phyloP scores from a whole-genome alignment of 495 filamentous ascomycete species.

The Penicillium soppii region DNA sequence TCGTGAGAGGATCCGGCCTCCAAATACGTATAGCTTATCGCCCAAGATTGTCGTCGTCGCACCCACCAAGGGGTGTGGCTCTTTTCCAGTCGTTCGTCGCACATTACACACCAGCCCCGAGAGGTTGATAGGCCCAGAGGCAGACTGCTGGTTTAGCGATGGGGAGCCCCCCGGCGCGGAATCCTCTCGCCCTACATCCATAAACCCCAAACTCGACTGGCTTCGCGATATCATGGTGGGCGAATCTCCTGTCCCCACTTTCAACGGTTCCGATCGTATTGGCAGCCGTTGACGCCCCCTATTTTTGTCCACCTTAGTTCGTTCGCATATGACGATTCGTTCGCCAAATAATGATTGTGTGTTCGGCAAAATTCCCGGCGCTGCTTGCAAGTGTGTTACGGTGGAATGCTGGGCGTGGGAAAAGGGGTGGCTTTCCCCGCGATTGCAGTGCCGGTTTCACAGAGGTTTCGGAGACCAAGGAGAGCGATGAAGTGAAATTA shows the following conservation, averaged over 20 bases:
- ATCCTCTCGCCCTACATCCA: constrained; percentile 38
- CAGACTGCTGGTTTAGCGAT: constrained; percentile 30
- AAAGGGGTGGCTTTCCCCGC: constrained; percentile 16
- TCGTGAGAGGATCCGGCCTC: constrained; percentile 81
- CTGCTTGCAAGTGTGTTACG: constrained; percentile 10
- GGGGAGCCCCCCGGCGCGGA: constrained; percentile 32
- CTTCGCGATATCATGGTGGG: constrained; percentile 45
- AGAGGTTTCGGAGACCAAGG: no score
- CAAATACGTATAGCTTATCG: constrained; percentile 95
- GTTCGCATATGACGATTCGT: constrained; percentile 6
- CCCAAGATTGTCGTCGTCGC: constrained; percentile 93
- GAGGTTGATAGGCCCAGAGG: constrained; percentile 59
- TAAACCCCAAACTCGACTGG: constrained; percentile 44
- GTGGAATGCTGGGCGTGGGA: constrained; percentile 11
- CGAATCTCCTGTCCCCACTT: background rate
- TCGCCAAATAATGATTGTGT: background rate
- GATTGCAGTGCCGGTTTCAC: background rate
- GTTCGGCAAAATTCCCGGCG: constrained; percentile 6
- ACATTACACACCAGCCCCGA: constrained; percentile 94
- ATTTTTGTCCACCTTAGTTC: background rate
- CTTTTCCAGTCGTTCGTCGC: constrained; percentile 83
- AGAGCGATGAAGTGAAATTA: background rate
- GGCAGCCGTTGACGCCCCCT: background rate
- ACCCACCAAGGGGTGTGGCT: constrained; percentile 88
- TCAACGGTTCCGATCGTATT: background rate